Evolutionary conservation across 495 filamentous ascomycete species (phyloP).

Genomic region (Thozetella sp.): DNA sequence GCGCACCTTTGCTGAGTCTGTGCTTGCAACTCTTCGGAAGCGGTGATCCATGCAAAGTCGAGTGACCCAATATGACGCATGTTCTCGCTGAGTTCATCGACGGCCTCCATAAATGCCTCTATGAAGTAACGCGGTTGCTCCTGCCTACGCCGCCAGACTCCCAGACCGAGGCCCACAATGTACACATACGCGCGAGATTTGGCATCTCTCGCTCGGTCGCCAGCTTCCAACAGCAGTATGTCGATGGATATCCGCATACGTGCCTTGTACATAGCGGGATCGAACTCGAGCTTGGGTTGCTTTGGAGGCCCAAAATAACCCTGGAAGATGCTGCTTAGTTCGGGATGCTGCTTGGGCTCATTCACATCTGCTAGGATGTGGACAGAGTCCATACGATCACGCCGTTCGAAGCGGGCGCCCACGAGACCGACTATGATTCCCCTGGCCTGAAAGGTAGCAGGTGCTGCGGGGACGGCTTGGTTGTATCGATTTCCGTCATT

Average conservation of each 20-base stretch:
- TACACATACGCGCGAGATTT: slow-evolving; percentile 29
- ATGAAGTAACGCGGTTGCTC: slow-evolving; percentile 20
- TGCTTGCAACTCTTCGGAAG: background rate
- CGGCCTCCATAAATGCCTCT: slow-evolving; percentile 16
- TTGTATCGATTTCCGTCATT: slow-evolving; percentile 22
- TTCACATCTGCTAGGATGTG: slow-evolving; percentile 5
- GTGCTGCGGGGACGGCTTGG: background rate
- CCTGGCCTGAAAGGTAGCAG: slow-evolving; percentile 15
- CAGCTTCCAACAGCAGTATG: slow-evolving; percentile 30
- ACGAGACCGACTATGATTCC: slow-evolving; percentile 29
- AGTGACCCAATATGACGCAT: background rate
- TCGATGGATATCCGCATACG: slow-evolving; percentile 26
- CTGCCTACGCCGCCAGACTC: slow-evolving; percentile 23
- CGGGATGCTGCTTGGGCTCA: slow-evolving; percentile 6
- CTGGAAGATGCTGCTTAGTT: slow-evolving; percentile 16
- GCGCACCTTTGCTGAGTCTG: background rate
- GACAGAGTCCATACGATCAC: slow-evolving; percentile 18
- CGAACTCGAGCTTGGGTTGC: slow-evolving; percentile 4
- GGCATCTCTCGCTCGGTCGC: slow-evolving; percentile 17
- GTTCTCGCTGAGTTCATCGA: background rate
- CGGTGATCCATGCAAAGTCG: background rate
- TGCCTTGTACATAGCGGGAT: slow-evolving; percentile 19
- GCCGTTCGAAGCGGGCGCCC: slow-evolving; percentile 23
- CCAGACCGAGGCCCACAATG: slow-evolving; percentile 37
- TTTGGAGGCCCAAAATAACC: slow-evolving; percentile 13